A percentile compares a stretch with the other conserved stretches of the same genome.
These are phyloP conservation scores for Aureobasidium pullulans DNA, from an alignment of 2,329 filamentous ascomycete species.

Conservation along the genomic window DNA sequence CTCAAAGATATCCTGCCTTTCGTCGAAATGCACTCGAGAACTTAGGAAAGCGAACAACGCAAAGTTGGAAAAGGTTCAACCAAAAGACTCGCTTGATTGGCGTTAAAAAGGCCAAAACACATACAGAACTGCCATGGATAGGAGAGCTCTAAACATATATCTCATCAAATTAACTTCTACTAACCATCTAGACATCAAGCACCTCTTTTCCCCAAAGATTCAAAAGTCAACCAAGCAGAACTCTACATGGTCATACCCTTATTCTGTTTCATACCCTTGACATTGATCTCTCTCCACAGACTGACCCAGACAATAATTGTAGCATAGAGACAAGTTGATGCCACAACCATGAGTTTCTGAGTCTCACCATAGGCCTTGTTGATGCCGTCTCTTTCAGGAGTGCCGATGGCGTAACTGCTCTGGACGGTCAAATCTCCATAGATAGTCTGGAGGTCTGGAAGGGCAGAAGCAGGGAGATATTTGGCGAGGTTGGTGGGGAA, in stretches of 20 bases:
- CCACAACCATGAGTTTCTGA: conserved; percentile 20
- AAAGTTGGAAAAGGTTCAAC: no score
- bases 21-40: no score
- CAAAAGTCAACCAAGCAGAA: not conserved
- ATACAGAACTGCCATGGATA: no score
- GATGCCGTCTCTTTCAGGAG: conserved; percentile 36
- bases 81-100: no score
- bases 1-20: no score
- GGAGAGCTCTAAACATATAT: no score
- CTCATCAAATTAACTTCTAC: not conserved
- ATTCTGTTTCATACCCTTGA: conserved; percentile 21
- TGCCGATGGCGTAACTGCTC: conserved; percentile 35
- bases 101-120: no score
- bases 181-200: no score
- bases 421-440: conserved; percentile 30
- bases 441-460: conserved; percentile 24
- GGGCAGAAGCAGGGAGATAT: conserved; percentile 36
- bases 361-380: conserved; percentile 34
- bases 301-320: conserved; percentile 17
- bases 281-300: conserved; percentile 21
- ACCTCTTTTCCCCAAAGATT: no score
- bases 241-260: conserved; percentile 8
- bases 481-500: conserved; percentile 21
- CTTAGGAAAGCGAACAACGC: no score
- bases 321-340: conserved; percentile 18